Base-by-base conservation (phyloP, 1,139 yeast species). In the Yamadazyma mexicana region DNA sequence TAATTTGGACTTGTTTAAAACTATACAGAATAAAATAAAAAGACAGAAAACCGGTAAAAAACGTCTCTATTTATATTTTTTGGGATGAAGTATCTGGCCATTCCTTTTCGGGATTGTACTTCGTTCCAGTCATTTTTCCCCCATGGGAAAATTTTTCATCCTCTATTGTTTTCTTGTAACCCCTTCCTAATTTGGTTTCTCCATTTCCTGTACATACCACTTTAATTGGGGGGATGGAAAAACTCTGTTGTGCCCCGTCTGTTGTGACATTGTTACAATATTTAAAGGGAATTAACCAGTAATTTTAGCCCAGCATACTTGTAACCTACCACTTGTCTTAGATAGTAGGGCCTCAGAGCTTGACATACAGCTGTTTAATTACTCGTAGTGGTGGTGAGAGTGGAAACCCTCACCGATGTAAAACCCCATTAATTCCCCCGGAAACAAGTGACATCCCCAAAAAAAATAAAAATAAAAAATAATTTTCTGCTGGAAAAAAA, bases 41-140 rank as follows among this genome's bases (percentile, higher is more conserved):
- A 17, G 6, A 16, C 12, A 16, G 31, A 9, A 12, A 27, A n/a
- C n/a, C n/a, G n/a, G n/a, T n/a, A n/a, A n/a, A n/a, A n/a, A 27
- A n/a, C 17, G 6, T 26, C 27, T 10, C 20, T 34, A 34, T 34
- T 34, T 34, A 34, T 34, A 34, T 23, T 34, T 34, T 34, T 34
- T 23, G n/a, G 12, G 9, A 15, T 8, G n/a, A 20, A n/a, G n/a
- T n/a, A n/a, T 11, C 31, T 28, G 31, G 31, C 31, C 31, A 16
- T 16, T 17, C 31, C 18, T 9, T 28, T 28, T 28, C 14, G 31
- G 31, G 31, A 15, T 16, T 7, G 12, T 28, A 7, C 20, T 28
- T 28, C 20, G 31, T 28, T 28, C 31, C 31, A 28, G 31, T 16
- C 14, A 9, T 11, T 8, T n/a, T n/a, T 28, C 12, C 31, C 31